Conservation (phyloP, 768 basidiomycete genomes). For the Omphalotus guepiniiformis region DNA sequence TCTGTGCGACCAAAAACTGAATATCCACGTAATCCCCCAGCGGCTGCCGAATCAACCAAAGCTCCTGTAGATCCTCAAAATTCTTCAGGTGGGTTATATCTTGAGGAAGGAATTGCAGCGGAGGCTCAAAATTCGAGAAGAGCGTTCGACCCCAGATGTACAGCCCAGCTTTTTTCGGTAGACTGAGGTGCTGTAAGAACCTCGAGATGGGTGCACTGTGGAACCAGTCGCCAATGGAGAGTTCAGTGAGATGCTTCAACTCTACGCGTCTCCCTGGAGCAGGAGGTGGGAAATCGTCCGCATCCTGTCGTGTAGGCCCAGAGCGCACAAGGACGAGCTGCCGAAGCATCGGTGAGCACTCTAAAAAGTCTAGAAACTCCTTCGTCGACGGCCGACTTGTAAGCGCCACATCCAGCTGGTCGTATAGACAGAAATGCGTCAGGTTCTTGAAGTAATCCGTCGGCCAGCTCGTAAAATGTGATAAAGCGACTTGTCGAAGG, state of each 20-base stretch:
- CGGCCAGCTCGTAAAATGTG: slow-evolving; percentile 11
- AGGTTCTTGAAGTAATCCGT: slow-evolving; percentile 7
- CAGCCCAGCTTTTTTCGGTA: slow-evolving; percentile 11
- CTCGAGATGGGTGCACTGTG: slow-evolving; percentile 12
- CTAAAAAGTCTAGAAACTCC: slow-evolving; percentile 18
- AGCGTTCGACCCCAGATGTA: slow-evolving; percentile 21
- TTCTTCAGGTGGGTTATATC: too few relatives aligned
- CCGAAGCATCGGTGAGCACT: slow-evolving; percentile 13
- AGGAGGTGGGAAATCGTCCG: slow-evolving; percentile 2
- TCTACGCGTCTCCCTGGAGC: slow-evolving; percentile 5
- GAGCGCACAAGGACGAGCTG: slow-evolving; percentile 14
- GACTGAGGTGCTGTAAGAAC: slow-evolving; percentile 15
- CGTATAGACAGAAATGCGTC: slow-evolving; percentile 11
- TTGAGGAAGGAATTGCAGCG: too few relatives aligned
- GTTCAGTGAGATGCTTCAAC: slow-evolving; percentile 13
- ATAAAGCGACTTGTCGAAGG: slow-evolving; percentile 5
- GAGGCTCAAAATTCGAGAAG: too few relatives aligned
- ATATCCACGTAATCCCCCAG: too few relatives aligned
- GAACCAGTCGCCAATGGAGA: slow-evolving; percentile 16
- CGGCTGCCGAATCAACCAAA: too few relatives aligned
- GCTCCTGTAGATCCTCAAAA: too few relatives aligned
- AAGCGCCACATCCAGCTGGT: slow-evolving; percentile 4
- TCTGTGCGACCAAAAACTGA: too few relatives aligned
- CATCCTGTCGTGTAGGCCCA: slow-evolving; percentile 13
- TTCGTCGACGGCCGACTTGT: slow-evolving; percentile 12